Evolutionary conservation across 2,329 filamentous ascomycete species (phyloP).

Genomic region (Talaromyces verruculosus): DNA sequence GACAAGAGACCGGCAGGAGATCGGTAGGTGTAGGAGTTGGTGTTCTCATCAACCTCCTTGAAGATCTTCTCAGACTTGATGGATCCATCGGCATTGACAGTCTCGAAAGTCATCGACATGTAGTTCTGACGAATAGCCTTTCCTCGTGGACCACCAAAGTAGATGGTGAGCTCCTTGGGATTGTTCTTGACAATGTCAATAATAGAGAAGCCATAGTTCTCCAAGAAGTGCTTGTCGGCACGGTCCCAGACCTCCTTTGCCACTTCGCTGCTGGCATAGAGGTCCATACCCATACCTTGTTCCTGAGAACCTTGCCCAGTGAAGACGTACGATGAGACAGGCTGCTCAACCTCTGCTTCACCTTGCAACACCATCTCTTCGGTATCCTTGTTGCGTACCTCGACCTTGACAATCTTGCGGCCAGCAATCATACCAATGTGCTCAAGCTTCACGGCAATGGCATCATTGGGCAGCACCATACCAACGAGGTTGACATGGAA

Average conservation of each 20-base stretch:
- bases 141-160: constrained; percentile 94
- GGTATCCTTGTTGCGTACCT: constrained; percentile 90
- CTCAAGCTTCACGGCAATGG: constrained; percentile 90
- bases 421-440: constrained; percentile 97
- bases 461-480: constrained; percentile 97
- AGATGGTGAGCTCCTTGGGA: constrained; percentile 95
- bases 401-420: constrained; percentile 99
- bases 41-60: constrained; percentile 92
- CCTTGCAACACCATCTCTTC: constrained; percentile 95
- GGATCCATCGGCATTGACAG: constrained; percentile 84
- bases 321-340: constrained; percentile 94
- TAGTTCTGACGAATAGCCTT: constrained; percentile 99
- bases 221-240: constrained; percentile 95
- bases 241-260: constrained; percentile 98
- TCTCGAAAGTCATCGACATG: constrained; percentile 99
- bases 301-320: constrained; percentile 98
- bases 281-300: constrained; percentile 99
- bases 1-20: constrained; percentile 93
- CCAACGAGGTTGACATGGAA: constrained; percentile 97
- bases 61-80: constrained; percentile 99
- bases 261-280: constrained; percentile 89
- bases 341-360: constrained; percentile 97
- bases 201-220: constrained; percentile 98
- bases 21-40: constrained; percentile 93
- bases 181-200: constrained; percentile 99